These are phyloP conservation scores for Puccinellia tenuiflora DNA, from an alignment of 176 grass and related monocot genomes.

Conservation along the genomic window DNA sequence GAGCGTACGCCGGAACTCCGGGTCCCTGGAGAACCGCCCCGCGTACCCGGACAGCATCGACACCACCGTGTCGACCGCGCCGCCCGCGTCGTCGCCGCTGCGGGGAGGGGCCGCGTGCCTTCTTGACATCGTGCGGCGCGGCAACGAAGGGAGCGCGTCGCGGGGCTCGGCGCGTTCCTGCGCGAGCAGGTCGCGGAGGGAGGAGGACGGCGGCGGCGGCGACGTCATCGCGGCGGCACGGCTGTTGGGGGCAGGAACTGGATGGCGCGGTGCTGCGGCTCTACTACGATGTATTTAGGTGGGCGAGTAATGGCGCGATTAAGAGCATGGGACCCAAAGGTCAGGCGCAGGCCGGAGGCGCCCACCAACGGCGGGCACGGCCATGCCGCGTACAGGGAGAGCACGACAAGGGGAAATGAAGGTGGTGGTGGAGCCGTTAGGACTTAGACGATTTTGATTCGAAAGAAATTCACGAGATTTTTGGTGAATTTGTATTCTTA, in stretches of 20 bases:
- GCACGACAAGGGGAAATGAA: not conserved
- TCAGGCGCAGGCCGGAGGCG: not conserved
- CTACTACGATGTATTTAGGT: not conserved
- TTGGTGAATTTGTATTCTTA: no score
- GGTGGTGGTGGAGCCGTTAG: not conserved
- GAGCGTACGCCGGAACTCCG: slow-evolving; percentile 47
- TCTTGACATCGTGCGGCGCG: slow-evolving; percentile 17
- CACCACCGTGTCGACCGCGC: slow-evolving; percentile 43
- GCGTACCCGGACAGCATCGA: slow-evolving; percentile 76
- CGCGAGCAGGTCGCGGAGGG: slow-evolving; percentile 68
- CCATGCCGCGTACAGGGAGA: not conserved
- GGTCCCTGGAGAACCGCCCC: slow-evolving; percentile 63
- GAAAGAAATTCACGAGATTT: no score
- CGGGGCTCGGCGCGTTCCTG: slow-evolving; percentile 33
- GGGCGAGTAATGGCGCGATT: not conserved
- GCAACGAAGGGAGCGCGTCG: not conserved
- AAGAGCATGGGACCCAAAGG: not conserved
- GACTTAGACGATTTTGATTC: not conserved
- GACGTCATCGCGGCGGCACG: slow-evolving; percentile 17
- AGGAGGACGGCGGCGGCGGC: slow-evolving; percentile 20
- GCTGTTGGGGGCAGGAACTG: slow-evolving; percentile 7
- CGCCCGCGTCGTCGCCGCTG: not conserved
- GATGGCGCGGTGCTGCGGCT: not conserved
- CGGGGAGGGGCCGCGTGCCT: not conserved
- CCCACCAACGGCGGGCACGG: not conserved